These are phyloP conservation scores for Aspergillus nidulans DNA, from an alignment of 495 filamentous ascomycete genomes.

Conservation along the genomic window DNA sequence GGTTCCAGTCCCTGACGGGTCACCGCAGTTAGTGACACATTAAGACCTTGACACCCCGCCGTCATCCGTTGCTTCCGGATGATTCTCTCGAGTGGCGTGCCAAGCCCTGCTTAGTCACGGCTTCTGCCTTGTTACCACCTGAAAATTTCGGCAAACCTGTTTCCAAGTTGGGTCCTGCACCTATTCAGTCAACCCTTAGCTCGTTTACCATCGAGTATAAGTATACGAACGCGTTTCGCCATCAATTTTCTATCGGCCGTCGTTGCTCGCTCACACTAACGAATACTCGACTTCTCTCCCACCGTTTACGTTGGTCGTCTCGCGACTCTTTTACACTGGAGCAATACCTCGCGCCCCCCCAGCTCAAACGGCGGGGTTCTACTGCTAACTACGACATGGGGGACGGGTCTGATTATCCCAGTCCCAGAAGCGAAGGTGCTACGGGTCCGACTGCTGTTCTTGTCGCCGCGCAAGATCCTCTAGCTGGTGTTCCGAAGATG, in stretches of 20 bases:
- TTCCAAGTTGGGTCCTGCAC: conserved; percentile 14
- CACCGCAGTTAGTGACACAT: not conserved
- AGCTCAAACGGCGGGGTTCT: conserved; percentile 34
- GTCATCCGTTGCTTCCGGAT: not conserved
- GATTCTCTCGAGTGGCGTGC: conserved; percentile 15
- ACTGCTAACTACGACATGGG: conserved; percentile 37
- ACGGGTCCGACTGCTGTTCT: conserved; percentile 38
- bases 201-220: conserved; percentile 12
- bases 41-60: not conserved
- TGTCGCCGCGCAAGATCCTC: conserved; percentile 34
- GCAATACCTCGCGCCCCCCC: conserved; percentile 14
- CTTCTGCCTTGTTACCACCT: conserved; percentile 27
- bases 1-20: too few species aligned
- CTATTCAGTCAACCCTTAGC: conserved; percentile 10
- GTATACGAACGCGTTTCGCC: conserved; percentile 10
- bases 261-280: not conserved
- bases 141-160: conserved; percentile 30
- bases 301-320: not conserved
- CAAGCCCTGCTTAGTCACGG: conserved; percentile 20
- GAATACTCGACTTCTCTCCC: not conserved
- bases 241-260: not conserved
- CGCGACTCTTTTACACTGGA: conserved; percentile 7
- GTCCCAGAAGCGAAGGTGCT: conserved; percentile 48
- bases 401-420: conserved; percentile 50
- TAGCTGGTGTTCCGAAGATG: conserved; percentile 39